Conservation (phyloP, 2,329 filamentous ascomycete species). For the Dothideomycetes sp. region DNA sequence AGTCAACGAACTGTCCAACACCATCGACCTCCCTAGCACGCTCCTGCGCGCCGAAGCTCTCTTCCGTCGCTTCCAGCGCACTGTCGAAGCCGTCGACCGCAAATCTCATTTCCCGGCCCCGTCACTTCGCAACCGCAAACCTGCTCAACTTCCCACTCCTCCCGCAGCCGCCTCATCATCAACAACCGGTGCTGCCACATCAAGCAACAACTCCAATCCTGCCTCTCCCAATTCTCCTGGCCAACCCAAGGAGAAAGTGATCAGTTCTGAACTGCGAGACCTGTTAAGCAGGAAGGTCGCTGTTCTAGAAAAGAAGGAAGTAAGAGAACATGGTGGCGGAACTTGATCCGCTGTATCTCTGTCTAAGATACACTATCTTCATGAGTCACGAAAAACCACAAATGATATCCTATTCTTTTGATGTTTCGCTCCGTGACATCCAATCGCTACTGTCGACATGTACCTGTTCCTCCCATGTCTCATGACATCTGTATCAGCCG, state of each 20-base stretch:
- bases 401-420: too few relatives aligned
- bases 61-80: constrained; percentile 78
- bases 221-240: too few relatives aligned
- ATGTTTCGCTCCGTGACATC: too few relatives aligned
- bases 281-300: constrained; percentile 54
- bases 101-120: constrained; percentile 70
- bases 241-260: constrained; percentile 44
- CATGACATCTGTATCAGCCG: too few relatives aligned
- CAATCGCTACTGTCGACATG: too few relatives aligned
- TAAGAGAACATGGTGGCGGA: too few relatives aligned
- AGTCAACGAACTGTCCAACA: constrained; percentile 93
- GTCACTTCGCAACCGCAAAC: constrained; percentile 40
- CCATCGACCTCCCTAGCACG: constrained; percentile 81
- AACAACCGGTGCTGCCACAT: not conserved
- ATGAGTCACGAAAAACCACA: too few relatives aligned
- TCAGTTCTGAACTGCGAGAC: constrained; percentile 53
- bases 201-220: too few relatives aligned
- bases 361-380: too few relatives aligned
- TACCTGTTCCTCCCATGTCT: too few relatives aligned
- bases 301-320: constrained; percentile 39
- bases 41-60: constrained; percentile 81
- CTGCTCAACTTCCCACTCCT: constrained; percentile 21
- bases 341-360: too few relatives aligned
- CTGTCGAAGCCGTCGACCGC: constrained; percentile 86
- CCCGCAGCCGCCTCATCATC: not conserved